Base-by-base conservation (phyloP, 306 rosid species). In the Elaeagnus macrophylla region DNA sequence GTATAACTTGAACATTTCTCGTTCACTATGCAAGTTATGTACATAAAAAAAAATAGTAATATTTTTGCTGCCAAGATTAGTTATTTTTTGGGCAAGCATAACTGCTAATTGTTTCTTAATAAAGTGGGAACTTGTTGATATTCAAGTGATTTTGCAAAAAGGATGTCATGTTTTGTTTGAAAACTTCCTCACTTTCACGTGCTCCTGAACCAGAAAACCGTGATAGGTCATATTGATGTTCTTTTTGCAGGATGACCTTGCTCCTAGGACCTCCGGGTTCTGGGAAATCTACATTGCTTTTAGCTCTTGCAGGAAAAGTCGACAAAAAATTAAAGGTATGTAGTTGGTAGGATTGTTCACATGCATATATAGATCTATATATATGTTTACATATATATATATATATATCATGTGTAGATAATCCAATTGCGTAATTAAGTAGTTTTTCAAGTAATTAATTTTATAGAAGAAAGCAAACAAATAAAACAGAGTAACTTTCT, bases 211-310 rank as follows among this genome's bases (percentile, higher is more conserved):
- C 42, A 44, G 56, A 62, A 44, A 55, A 37, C 48, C 57, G 48
- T 44, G 67, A 54, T 37, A 51, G 17, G 40, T 54, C 8, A 35
- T 6, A 17, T 5, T 1, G 38, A 25, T 60, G 25, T 65, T 18
- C n/a, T 53, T 58, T 71, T 56, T n/a, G 51, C 65, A 88, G 96
- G 94, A 82, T 88, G 94, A 88, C 93, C 60, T 71, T 89, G 77
- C 78, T 89, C 6, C 75, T 89, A 36, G 97, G 97, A 40, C 95
- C 97, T 56, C 97, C 97, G 10, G 86, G 93, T 37, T 72, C 95
- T 2, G 97, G 97, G 3, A 85, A 82, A 71, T 74, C 97, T 15
- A 67, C 95, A 12, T 59, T 89, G 67, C 97, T 89, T 67, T 60
- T 59, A 66, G 93, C 95, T 48, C 89, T 89, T 17, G 86, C 97